phyloP scores from a whole-genome alignment of 2,329 filamentous ascomycete species.

The Fusarium avenaceum region DNA sequence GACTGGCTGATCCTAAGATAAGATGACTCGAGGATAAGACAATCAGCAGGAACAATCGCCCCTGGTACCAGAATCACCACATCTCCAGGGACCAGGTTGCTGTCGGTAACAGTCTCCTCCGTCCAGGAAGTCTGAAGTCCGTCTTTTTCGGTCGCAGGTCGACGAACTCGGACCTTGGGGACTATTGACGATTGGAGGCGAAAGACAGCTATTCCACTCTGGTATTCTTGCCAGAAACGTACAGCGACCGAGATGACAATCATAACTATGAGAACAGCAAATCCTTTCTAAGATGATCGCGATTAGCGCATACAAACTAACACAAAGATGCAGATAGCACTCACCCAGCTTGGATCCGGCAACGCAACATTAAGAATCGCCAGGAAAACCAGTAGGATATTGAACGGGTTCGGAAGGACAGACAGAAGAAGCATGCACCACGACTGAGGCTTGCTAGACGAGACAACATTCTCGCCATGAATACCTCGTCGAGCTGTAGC shows the following conservation, averaged over 20 bases:
- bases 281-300: neutral
- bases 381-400: slow-evolving; percentile 2
- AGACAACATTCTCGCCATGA: slow-evolving; percentile 10
- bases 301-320: neutral
- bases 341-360: slow-evolving; percentile 7
- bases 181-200: slow-evolving; percentile 8
- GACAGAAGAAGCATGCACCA: slow-evolving; percentile 9
- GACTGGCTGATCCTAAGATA: slow-evolving; percentile 9
- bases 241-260: slow-evolving; percentile 1
- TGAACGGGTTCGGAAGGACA: slow-evolving; percentile 9
- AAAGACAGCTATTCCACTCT: neutral
- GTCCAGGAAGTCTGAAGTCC: neutral
- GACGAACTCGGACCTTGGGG: slow-evolving; percentile 6
- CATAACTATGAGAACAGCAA: slow-evolving; percentile 10
- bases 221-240: slow-evolving; percentile 13
- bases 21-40: neutral
- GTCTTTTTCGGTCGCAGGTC: neutral
- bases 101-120: neutral
- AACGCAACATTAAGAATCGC: slow-evolving; percentile 11
- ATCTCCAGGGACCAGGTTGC: neutral
- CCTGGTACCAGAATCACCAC: neutral
- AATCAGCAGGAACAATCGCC: slow-evolving; percentile 5
- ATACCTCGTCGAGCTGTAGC: neutral
- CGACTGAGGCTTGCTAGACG: slow-evolving; percentile 3
- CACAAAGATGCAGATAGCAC: neutral